Evolutionary conservation across 768 basidiomycete species (phyloP).

Genomic region (Pulveroboletus sp.): DNA sequence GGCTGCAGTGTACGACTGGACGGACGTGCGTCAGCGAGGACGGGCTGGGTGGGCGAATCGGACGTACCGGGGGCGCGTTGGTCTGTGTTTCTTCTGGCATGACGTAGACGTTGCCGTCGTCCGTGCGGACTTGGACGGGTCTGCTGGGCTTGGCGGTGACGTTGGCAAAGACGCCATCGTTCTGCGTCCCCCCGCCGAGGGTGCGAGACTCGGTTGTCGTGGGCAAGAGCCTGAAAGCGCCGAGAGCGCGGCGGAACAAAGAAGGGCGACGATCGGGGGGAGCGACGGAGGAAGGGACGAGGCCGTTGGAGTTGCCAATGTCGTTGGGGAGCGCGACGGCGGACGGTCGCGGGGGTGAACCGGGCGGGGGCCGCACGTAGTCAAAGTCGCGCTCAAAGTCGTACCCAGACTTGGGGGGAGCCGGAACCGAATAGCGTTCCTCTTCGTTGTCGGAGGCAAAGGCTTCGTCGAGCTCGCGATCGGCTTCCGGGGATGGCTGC

Average conservation of each 20-base stretch:
- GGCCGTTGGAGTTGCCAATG: slow-evolving; percentile 70
- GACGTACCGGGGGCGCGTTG: slow-evolving; percentile 80
- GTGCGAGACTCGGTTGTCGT: slow-evolving; percentile 33
- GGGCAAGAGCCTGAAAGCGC: slow-evolving; percentile 47
- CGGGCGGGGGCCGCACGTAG: slow-evolving; percentile 65
- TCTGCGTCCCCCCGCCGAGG: slow-evolving; percentile 69
- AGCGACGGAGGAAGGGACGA: slow-evolving; percentile 46
- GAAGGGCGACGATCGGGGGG: slow-evolving; percentile 38
- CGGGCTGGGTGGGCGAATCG: neutral
- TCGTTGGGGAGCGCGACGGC: slow-evolving; percentile 58
- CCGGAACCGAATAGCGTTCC: slow-evolving; percentile 29
- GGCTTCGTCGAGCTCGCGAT: slow-evolving; percentile 71
- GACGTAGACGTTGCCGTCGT: slow-evolving; percentile 55
- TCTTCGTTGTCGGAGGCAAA: slow-evolving; percentile 59
- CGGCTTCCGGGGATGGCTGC: slow-evolving; percentile 40
- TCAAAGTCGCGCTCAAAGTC: slow-evolving; percentile 82
- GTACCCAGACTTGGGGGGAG: slow-evolving; percentile 33
- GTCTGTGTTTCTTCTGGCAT: slow-evolving; percentile 80
- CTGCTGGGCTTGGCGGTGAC: slow-evolving; percentile 81
- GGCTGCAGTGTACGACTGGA: slow-evolving; percentile 80
- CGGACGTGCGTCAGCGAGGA: neutral
- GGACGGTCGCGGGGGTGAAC: slow-evolving; percentile 66
- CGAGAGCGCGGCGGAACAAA: slow-evolving; percentile 56
- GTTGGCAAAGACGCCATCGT: slow-evolving; percentile 96
- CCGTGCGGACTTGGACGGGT: slow-evolving; percentile 40